A percentile compares a stretch with the other conserved stretches of the same genome.
phyloP scores from a whole-genome alignment of 2,329 filamentous ascomycete species.

The Bipolaris bicolor region DNA sequence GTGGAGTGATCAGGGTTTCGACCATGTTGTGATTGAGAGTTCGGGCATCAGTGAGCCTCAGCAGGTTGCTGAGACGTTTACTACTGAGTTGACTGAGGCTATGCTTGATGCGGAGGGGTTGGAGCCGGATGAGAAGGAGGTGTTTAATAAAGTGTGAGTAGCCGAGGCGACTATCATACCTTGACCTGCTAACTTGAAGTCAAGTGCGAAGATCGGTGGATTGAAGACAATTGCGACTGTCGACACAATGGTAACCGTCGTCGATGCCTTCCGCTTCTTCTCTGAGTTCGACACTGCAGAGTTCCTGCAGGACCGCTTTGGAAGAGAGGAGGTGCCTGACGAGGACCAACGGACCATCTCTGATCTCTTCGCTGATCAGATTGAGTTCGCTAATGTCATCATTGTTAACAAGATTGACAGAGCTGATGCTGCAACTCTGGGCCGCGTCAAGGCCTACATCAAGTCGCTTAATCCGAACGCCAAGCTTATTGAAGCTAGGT shows the following conservation, averaged over 20 bases:
- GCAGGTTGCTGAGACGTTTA: conserved; percentile 77
- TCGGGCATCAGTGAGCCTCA: conserved; percentile 75
- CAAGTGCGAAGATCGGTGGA: conserved; percentile 58
- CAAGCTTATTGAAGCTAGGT: conserved; percentile 66
- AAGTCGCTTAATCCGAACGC: conserved; percentile 70
- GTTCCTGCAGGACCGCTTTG: conserved; percentile 67
- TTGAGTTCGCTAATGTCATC: conserved; percentile 77
- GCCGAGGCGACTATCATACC: not conserved
- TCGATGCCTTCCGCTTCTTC: conserved; percentile 75
- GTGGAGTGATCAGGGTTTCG: conserved; percentile 64
- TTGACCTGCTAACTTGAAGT: not conserved
- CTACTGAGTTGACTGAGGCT: conserved; percentile 55
- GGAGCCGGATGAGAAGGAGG: conserved; percentile 53
- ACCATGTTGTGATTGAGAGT: conserved; percentile 76
- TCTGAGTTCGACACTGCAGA: conserved; percentile 74
- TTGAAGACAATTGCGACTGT: conserved; percentile 69
- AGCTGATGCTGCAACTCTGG: conserved; percentile 56
- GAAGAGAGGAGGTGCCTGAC: conserved; percentile 59
- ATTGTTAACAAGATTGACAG: conserved; percentile 74
- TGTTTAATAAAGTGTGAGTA: conserved; percentile 56
- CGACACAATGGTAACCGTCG: conserved; percentile 74
- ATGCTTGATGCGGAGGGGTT: conserved; percentile 54
- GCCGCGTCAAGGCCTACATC: conserved; percentile 60
- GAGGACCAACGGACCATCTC: conserved; percentile 78
- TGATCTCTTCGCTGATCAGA: conserved; percentile 77